Conservation (phyloP, 2,329 filamentous ascomycete genomes). For the Hypoxylon sp. region DNA sequence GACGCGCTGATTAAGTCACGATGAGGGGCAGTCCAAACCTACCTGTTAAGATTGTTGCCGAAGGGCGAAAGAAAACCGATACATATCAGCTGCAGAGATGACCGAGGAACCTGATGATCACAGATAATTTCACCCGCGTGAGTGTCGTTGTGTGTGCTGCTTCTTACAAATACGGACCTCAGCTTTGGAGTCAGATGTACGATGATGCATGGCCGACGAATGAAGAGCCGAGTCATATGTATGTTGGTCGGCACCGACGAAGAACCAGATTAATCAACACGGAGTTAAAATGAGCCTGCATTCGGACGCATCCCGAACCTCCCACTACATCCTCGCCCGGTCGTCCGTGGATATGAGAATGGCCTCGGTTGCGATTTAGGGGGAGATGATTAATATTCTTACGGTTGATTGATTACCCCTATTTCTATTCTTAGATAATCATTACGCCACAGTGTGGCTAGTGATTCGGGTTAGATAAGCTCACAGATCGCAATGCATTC, state of each 20-base stretch:
- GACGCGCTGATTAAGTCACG: conserved; percentile 40
- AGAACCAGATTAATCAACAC: conserved; percentile 10
- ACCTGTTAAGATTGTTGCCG: conserved; percentile 20
- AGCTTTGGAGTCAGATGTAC: not conserved
- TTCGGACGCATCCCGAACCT: conserved; percentile 12
- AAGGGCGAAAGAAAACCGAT: conserved; percentile 33
- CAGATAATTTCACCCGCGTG: conserved; percentile 9
- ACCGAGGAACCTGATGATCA: conserved; percentile 17
- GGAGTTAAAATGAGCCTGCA: conserved; percentile 8
- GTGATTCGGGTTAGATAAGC: no score
- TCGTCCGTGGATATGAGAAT: conserved; percentile 1
- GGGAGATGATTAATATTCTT: not conserved
- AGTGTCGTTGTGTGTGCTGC: not conserved
- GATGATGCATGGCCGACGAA: conserved; percentile 28
- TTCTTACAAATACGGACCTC: conserved; percentile 32
- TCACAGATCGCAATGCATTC: no score
- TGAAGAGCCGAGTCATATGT: conserved; percentile 13
- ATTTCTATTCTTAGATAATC: conserved; percentile 5
- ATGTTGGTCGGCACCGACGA: conserved; percentile 11
- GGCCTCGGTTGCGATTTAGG: conserved; percentile 19
- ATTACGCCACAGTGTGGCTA: conserved; percentile 26
- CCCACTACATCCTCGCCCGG: not conserved
- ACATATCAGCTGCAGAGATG: conserved; percentile 10
- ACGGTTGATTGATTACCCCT: conserved; percentile 15
- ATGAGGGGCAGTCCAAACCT: conserved; percentile 23